Evolutionary conservation across 73 alveolate species (phyloP), one percentile per base, ranked within the genome.

Genomic region (Stentor coeruleus): DNA sequence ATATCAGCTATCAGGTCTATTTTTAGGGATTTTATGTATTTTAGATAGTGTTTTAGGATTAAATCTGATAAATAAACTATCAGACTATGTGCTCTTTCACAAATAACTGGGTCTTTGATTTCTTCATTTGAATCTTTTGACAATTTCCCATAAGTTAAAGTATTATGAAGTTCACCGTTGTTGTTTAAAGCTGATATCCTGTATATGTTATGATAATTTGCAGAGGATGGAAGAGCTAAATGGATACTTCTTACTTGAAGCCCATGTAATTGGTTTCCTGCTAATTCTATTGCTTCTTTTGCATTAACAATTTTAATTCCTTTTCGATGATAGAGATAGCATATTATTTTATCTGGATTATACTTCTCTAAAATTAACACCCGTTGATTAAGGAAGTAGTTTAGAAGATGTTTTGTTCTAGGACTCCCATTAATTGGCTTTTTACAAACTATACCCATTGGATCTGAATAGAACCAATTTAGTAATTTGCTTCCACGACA

Each of bases 231-330:
- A 20, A 66, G 37, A 15, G 79, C 79, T 40, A 26, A 11, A 66
- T 66, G 79, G 2, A 66, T 66, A 2, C 79, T 66, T 2, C 79
- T 66, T 0, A 66, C 79, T 33, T 66, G 79, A 14, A 66, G 33
- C 11, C 79, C 79, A 66, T 66, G 79, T 1, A 66, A 40, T 31
- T 66, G 79, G 39, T 66, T 66, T 66, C 33, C 37, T 2, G 79
- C n/a, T 28, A 66, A 40, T 20, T 66, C 79, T 20, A 66, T 31
- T 26, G 37, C 37, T 20, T 66, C 79, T 66, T 31, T 20, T 26
- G 79, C 79, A 14, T 20, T 66, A 66, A 66, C 40, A 20, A 66
- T 31, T 20, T 33, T 20, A 66, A 20, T 20, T 20, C 79, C 79
- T 66, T 31, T 20, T 26, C 26, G 11, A 66, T 66, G 79, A 2